A percentile compares a stretch with the other conserved stretches of the same genome.
Evolutionary conservation across 2,329 filamentous ascomycete genomes (phyloP).

Genomic region (Tolypocladium ovalisporum): DNA sequence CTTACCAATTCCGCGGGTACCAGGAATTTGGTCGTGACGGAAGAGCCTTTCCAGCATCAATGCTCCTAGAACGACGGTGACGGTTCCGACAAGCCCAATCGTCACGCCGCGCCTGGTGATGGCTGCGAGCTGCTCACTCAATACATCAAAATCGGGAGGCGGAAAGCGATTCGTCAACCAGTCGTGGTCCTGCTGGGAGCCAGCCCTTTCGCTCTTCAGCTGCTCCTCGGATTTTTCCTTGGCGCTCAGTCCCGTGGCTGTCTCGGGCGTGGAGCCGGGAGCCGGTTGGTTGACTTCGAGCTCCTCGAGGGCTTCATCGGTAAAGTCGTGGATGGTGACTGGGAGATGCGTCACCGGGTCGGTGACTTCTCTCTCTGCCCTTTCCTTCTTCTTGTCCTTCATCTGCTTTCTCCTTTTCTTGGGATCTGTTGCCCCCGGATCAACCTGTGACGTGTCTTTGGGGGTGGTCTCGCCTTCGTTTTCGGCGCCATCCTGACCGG

Average conservation of each 20-base stretch:
- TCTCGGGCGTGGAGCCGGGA: slow-evolving; percentile 23
- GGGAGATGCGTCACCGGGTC: slow-evolving; percentile 64
- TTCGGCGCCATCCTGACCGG: slow-evolving; percentile 5
- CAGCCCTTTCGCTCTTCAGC: slow-evolving; percentile 21
- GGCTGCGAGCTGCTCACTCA: slow-evolving; percentile 20
- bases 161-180: slow-evolving; percentile 34
- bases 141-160: slow-evolving; percentile 33
- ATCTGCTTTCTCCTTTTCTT: slow-evolving; percentile 37
- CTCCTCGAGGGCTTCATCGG: slow-evolving; percentile 43
- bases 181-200: slow-evolving; percentile 26
- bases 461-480: slow-evolving; percentile 10
- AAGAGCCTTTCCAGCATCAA: slow-evolving; percentile 9
- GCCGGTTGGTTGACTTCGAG: slow-evolving; percentile 18
- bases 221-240: slow-evolving; percentile 28
- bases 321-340: slow-evolving; percentile 57
- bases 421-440: slow-evolving; percentile 25
- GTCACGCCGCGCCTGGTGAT: slow-evolving; percentile 23
- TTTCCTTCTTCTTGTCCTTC: slow-evolving; percentile 31
- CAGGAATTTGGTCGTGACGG: neutral
- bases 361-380: slow-evolving; percentile 51
- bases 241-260: slow-evolving; percentile 24
- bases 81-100: slow-evolving; percentile 23
- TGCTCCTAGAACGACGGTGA: slow-evolving; percentile 17
- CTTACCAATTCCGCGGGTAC: neutral
- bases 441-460: slow-evolving; percentile 25